Percentiles rank a stretch among this genome's conserved stretches.
Conservation (phyloP, 441 rosid genomes). For the Erysimum cheiri region DNA sequence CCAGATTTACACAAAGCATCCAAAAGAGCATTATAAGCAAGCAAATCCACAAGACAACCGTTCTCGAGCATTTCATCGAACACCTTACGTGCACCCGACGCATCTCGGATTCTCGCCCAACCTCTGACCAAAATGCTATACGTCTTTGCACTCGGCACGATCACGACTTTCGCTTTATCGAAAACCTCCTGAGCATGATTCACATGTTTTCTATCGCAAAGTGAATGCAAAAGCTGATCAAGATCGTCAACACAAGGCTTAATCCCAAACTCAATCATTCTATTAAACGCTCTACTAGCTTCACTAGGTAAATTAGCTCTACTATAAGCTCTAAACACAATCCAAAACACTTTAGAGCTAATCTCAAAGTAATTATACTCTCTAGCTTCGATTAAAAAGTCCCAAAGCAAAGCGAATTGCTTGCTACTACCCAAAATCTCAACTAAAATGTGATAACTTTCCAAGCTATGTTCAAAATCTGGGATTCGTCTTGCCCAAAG, state of each 20-base stretch:
- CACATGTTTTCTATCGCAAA: conserved; percentile 76
- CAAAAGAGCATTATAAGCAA: conserved; percentile 72
- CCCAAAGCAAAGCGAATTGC: conserved; percentile 83
- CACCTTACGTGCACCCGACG: conserved; percentile 56
- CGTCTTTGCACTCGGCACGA: conserved; percentile 55
- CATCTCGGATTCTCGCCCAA: conserved; percentile 66
- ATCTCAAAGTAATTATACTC: conserved; percentile 54
- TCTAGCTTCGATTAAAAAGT: conserved; percentile 72
- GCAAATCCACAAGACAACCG: conserved; percentile 56
- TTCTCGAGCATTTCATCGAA: conserved; percentile 82
- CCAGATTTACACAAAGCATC: conserved; percentile 81
- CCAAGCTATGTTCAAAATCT: conserved; percentile 60
- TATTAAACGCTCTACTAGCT: conserved; percentile 72
- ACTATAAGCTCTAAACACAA: conserved; percentile 78
- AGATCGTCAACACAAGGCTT: conserved; percentile 68
- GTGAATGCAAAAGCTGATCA: conserved; percentile 64
- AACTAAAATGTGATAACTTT: conserved; percentile 72
- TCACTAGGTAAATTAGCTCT: conserved; percentile 77
- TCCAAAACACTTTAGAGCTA: conserved; percentile 65
- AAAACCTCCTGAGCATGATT: conserved; percentile 66
- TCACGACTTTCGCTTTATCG: conserved; percentile 50
- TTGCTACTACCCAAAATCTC: conserved; percentile 69
- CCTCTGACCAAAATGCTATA: conserved; percentile 76
- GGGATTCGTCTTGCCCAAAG: conserved; percentile 78
- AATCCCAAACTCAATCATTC: conserved; percentile 86